Conservation (phyloP, 2,329 filamentous ascomycete genomes). For the Botrytis tulipae region DNA sequence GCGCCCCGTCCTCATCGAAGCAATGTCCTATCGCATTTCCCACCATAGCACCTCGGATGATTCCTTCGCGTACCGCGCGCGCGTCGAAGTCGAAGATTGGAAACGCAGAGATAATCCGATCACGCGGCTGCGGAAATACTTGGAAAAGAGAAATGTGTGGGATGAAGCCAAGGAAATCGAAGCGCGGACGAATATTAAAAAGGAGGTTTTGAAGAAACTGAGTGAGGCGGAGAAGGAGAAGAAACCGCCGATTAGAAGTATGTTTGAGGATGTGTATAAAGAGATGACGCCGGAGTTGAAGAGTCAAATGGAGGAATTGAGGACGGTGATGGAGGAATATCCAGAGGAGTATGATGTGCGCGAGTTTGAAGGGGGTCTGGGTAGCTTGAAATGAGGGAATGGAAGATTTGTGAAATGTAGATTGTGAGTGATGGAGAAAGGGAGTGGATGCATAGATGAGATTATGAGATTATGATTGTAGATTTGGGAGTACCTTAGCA, state of each 20-base stretch:
- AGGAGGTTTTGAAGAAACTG: constrained; percentile 81
- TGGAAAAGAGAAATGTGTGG: constrained; percentile 82
- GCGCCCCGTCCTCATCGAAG: constrained; percentile 80
- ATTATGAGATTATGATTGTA: constrained; percentile 1
- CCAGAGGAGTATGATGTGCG: constrained; percentile 87
- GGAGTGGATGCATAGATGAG: not conserved
- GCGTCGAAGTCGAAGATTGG: constrained; percentile 93
- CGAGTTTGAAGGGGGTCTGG: constrained; percentile 68
- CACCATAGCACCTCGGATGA: constrained; percentile 98
- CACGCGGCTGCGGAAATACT: constrained; percentile 81
- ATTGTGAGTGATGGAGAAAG: not conserved
- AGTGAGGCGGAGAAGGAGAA: constrained; percentile 77
- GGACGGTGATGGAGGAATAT: constrained; percentile 76
- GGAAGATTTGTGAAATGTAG: too few species aligned
- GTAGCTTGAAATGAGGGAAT: constrained; percentile 24
- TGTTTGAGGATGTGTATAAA: constrained; percentile 91
- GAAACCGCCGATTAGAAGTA: constrained; percentile 67
- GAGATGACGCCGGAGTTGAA: constrained; percentile 76
- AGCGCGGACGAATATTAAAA: constrained; percentile 62
- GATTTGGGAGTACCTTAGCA: not conserved
- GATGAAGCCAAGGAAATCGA: constrained; percentile 78
- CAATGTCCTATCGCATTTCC: constrained; percentile 96
- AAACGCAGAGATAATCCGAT: constrained; percentile 87
- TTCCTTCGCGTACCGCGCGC: constrained; percentile 91
- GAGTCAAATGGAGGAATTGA: constrained; percentile 74